These are phyloP conservation scores for Dryadomyces quercus-mongolicae DNA, from an alignment of 2,329 filamentous ascomycete species.

Conservation along the genomic window DNA sequence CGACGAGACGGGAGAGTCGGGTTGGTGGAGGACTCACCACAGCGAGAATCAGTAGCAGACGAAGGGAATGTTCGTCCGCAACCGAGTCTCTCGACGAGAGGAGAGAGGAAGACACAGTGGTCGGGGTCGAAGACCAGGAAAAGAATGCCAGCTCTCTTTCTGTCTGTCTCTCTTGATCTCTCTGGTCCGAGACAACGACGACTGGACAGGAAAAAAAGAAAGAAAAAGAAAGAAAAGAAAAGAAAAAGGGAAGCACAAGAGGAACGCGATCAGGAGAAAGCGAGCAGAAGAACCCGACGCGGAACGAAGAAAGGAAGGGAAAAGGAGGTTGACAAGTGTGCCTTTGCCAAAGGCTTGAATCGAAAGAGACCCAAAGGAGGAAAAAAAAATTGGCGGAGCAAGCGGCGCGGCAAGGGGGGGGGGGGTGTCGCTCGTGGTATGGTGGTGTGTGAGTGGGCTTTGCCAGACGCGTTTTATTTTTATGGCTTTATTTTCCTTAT, in stretches of 20 bases:
- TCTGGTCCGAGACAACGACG: not conserved
- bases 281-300: not conserved
- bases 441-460: not conserved
- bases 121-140: not conserved
- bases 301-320: not conserved
- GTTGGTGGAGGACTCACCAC: conserved; percentile 6
- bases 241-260: conserved; percentile 1
- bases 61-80: conserved; percentile 10
- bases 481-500: not conserved
- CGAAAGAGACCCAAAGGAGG: not conserved
- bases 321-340: not conserved
- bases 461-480: conserved; percentile 3
- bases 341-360: not conserved
- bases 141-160: not conserved
- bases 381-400: not conserved
- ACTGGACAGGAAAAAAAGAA: not conserved
- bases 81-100: conserved; percentile 8
- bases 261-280: not conserved
- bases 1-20: not conserved
- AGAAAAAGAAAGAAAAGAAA: not conserved
- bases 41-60: conserved; percentile 12
- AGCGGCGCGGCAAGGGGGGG: not conserved
- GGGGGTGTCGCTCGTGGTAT: not conserved
- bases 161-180: not conserved
- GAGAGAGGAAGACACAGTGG: not conserved